Evolutionary conservation across 2,329 filamentous ascomycete species (phyloP), one percentile per base, ranked within the genome.

Genomic region (Stachybotrys echinatus): DNA sequence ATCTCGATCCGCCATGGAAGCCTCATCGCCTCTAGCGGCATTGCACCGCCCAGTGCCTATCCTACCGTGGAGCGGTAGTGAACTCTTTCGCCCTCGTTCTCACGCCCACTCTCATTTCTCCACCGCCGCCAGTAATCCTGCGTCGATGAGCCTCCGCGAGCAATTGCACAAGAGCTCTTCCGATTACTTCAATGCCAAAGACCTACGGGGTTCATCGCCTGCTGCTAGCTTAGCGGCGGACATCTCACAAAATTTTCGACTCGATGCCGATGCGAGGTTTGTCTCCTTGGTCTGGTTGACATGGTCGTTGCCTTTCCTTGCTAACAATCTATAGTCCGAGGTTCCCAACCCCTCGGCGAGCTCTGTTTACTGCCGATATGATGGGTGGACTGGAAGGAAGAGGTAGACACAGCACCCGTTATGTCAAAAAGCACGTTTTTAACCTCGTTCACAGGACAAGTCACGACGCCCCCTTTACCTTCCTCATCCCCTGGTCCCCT

Each of bases 181-280:
- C 34, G 92, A 95, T 69, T 96, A 94, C 74, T 95, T 97, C 74
- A 85, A 79, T 61, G 70, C 88, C 61, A 91, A 89, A 65, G 80
- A 87, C 48, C 76, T 89, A 61, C 83, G 84, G 58, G 89, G 90
- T 45, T 95, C 92, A 19, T 99, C 94, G 50, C 94, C 94, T 6
- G 92, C 91, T 34, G 85, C 90, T 48, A 95, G 89, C 64, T 75
- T 99, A 59, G 92, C 92, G 40, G 92, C 91, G 54, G 94, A 99
- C 71, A 79, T 97, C 61, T 96, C 92, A 51, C 91, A 96, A 66
- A 99, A 97, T 75, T 95, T 97, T 67, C 88, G 92, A 66, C 88
- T 97, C 67, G 92, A 96, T 70, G 90, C 72, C 53, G 77, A 83
- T 50, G 68, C 87, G 64, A 96, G 92, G 92, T 96, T 76, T 59